phyloP scores from a whole-genome alignment of 2,329 filamentous ascomycete genomes.

The Alternaria tenuissima region DNA sequence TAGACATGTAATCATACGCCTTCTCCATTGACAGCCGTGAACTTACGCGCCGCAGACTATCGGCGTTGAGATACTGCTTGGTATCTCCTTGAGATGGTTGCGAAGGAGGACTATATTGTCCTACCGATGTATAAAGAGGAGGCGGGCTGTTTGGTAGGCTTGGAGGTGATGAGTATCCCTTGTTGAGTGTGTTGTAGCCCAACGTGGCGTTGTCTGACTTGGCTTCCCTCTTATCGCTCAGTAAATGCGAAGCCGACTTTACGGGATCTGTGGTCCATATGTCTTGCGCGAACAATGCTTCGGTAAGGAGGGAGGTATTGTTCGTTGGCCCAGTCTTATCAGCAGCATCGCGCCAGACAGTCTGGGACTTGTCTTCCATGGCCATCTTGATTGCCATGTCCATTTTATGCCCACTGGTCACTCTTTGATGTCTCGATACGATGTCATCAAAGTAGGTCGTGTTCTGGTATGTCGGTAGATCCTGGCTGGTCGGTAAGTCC shows the following conservation, averaged over 20 bases:
- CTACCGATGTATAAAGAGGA: conserved; percentile 12
- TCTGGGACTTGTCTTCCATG: background rate
- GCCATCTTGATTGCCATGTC: background rate
- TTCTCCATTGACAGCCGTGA: background rate
- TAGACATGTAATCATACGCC: background rate
- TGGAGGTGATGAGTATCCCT: background rate
- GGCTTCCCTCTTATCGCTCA: background rate
- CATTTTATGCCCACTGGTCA: background rate
- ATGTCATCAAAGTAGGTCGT: conserved; percentile 15
- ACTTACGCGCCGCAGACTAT: background rate
- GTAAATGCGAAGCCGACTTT: background rate
- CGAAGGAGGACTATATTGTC: background rate
- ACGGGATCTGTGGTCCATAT: background rate
- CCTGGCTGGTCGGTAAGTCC: conserved; percentile 1
- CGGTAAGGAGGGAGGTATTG: background rate
- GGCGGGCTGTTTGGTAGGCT: conserved; percentile 7
- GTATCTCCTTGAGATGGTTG: background rate
- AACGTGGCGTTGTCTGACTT: background rate
- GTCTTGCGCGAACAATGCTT: background rate
- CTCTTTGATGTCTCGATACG: background rate
- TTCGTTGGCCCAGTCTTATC: background rate
- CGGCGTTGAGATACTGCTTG: background rate
- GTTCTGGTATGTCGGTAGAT: conserved; percentile 10
- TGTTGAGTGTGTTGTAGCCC: background rate
- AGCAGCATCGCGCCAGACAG: background rate